Percentiles rank a stretch among this genome's conserved stretches.
These are phyloP conservation scores for Priceomyces carsonii DNA, from an alignment of 805 yeast genomes.

Conservation along the genomic window DNA sequence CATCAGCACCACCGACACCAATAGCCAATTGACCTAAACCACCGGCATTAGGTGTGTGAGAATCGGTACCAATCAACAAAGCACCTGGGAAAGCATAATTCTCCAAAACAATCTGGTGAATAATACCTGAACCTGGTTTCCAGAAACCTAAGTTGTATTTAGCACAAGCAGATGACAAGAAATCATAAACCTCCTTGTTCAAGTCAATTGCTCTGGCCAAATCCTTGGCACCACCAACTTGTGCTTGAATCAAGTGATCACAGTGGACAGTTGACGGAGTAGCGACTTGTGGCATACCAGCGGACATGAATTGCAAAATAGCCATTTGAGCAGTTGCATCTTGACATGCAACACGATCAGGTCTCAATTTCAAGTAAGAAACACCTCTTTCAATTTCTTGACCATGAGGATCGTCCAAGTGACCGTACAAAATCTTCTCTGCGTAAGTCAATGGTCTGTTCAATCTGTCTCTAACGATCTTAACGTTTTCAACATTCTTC, in stretches of 20 bases:
- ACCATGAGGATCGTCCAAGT: constrained; percentile 88
- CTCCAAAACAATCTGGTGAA: constrained; percentile 94
- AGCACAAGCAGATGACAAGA: constrained; percentile 85
- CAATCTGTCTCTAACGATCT: constrained; percentile 78
- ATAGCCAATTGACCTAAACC: constrained; percentile 97
- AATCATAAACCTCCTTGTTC: constrained; percentile 93
- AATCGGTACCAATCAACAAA: constrained; percentile 93
- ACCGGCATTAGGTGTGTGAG: constrained; percentile 98
- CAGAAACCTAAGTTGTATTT: constrained; percentile 97
- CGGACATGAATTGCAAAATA: constrained; percentile 92
- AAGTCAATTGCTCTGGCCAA: constrained; percentile 81
- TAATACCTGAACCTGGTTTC: constrained; percentile 99
- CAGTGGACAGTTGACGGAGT: constrained; percentile 97
- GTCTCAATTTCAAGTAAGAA: constrained; percentile 90
- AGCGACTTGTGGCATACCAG: constrained; percentile 87
- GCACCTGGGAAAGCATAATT: constrained; percentile 98
- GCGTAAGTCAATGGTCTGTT: constrained; percentile 92
- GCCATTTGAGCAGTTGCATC: constrained; percentile 99
- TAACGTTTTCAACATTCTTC: constrained; percentile 83
- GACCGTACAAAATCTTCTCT: constrained; percentile 93
- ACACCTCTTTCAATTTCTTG: constrained; percentile 85
- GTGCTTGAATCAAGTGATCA: constrained; percentile 97
- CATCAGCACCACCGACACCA: constrained; percentile 99
- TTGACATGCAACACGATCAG: constrained; percentile 98
- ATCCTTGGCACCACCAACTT: constrained; percentile 85